Evolutionary conservation across 2,329 filamentous ascomycete species (phyloP), one percentile per base, ranked within the genome.

Genomic region (Fusarium sp.): DNA sequence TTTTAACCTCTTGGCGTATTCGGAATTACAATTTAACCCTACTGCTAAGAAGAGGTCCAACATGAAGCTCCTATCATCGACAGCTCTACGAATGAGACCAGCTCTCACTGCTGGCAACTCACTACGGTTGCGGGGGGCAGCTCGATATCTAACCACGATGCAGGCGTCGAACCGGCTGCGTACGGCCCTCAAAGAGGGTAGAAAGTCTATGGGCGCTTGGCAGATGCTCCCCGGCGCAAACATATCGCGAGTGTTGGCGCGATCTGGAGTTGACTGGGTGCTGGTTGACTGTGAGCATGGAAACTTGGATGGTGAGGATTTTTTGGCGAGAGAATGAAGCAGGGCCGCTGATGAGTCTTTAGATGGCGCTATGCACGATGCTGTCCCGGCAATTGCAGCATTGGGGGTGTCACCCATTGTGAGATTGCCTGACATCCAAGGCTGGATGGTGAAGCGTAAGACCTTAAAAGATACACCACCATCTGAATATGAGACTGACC

Each of bases 191-290:
- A 77, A 81, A 27, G 84, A 87, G 71, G 85, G 84, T 61, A 84
- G 83, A 27, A 82, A 87, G 7, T 86, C 88, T 58, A 84, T 91
- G 74, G 90, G 90, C 5, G 84, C 88, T 63, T 92, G 90, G 90
- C 90, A 92, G 82, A 91, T 91, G 85, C 82, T 92, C 64, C 90
- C 90, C 0, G 89, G 90, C 0, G 84, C 87, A 52, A 91, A 92
- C 71, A 82, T 92, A 14, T 90, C 90, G 6, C 86, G 90, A 63
- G 81, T 87, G 20, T 83, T 94, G 57, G 91, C 92, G 2, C 84
- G 90, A 64, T 82, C 88, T 2, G 92, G 91, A 1, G 86, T 92
- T 2, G 92, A 93, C 78, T 93, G 92, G 87, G 88, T 94, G 11
- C 84, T 92, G 80, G 88, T 89, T 60, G 88, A 88, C 71, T 87